These are phyloP conservation scores for Chrysoporthe austroafricana DNA, from an alignment of 2,329 filamentous ascomycete genomes.

Conservation along the genomic window DNA sequence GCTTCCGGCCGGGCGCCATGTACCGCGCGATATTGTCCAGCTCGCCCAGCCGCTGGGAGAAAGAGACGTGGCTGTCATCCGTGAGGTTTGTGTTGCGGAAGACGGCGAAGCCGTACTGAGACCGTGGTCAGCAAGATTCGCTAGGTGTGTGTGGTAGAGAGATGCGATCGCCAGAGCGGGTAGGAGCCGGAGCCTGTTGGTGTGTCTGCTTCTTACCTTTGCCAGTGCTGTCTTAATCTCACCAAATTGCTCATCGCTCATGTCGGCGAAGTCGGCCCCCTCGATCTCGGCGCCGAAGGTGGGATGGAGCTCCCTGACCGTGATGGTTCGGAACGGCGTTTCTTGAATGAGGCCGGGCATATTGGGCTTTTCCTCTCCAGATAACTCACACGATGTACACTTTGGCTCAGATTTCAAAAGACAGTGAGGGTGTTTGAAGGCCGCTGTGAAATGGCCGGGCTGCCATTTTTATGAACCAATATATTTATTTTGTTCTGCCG, in stretches of 20 bases:
- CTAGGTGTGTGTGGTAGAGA: background rate
- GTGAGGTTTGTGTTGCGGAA: conserved; percentile 54
- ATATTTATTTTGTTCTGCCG: background rate
- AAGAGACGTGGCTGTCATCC: conserved; percentile 55
- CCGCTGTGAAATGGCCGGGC: background rate
- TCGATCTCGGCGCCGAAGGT: conserved; percentile 37
- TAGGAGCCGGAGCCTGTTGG: background rate
- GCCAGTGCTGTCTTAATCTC: conserved; percentile 40
- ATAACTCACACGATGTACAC: background rate
- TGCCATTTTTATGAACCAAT: background rate
- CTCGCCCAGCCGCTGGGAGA: conserved; percentile 55
- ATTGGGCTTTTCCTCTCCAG: background rate
- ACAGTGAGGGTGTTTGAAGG: too few relatives aligned
- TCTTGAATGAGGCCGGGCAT: conserved; percentile 39
- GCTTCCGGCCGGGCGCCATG: conserved; percentile 48
- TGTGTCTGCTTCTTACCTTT: conserved; percentile 33
- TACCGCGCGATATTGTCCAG: conserved; percentile 59
- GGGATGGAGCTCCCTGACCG: conserved; percentile 33
- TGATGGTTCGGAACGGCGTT: conserved; percentile 32
- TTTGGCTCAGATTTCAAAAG: background rate
- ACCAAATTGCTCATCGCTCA: conserved; percentile 38
- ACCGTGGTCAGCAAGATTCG: background rate
- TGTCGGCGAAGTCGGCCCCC: conserved; percentile 39
- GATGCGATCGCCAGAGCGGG: background rate
- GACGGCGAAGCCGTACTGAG: conserved; percentile 48